Percentiles rank a stretch among this genome's conserved stretches.
Evolutionary conservation across 345 rosid species (phyloP).

Genomic region (Cardamine chenopodiifolia): DNA sequence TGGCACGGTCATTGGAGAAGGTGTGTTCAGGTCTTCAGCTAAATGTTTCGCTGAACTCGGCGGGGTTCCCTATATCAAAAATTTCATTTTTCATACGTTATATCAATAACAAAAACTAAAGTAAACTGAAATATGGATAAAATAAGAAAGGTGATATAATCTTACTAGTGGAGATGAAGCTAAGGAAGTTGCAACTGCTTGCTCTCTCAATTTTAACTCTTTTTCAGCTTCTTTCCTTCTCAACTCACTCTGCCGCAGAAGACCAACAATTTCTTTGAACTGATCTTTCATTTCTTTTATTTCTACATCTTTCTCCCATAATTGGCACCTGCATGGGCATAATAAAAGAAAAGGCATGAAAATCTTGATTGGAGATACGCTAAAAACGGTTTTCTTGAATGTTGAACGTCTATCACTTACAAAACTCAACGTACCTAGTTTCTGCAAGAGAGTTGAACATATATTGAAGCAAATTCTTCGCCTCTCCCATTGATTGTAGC

Average conservation of each 20-base stretch:
- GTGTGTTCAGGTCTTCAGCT: slow-evolving; percentile 60
- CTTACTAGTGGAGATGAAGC: slow-evolving; percentile 69
- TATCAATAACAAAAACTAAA: background rate
- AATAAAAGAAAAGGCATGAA: slow-evolving; percentile 8
- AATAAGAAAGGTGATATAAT: background rate
- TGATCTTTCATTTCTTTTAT: slow-evolving; percentile 93
- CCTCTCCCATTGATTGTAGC: slow-evolving; percentile 97
- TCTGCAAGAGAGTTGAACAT: slow-evolving; percentile 90
- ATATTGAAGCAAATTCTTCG: slow-evolving; percentile 91
- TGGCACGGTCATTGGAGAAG: slow-evolving; percentile 77
- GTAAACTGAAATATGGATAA: background rate
- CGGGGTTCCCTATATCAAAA: slow-evolving; percentile 56
- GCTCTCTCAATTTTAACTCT: slow-evolving; percentile 81
- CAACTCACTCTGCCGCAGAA: slow-evolving; percentile 75
- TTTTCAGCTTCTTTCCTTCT: slow-evolving; percentile 80
- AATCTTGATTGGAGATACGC: background rate
- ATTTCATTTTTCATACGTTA: background rate
- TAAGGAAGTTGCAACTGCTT: slow-evolving; percentile 65
- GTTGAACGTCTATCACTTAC: background rate
- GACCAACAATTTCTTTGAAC: slow-evolving; percentile 78
- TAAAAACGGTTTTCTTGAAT: background rate
- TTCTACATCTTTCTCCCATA: slow-evolving; percentile 94
- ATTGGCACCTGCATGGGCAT: slow-evolving; percentile 63
- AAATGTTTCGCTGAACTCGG: slow-evolving; percentile 64
- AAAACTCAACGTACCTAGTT: slow-evolving; percentile 57